Base-by-base conservation (phyloP, 345 rosid species). In the Excoecaria cochinchinensis region DNA sequence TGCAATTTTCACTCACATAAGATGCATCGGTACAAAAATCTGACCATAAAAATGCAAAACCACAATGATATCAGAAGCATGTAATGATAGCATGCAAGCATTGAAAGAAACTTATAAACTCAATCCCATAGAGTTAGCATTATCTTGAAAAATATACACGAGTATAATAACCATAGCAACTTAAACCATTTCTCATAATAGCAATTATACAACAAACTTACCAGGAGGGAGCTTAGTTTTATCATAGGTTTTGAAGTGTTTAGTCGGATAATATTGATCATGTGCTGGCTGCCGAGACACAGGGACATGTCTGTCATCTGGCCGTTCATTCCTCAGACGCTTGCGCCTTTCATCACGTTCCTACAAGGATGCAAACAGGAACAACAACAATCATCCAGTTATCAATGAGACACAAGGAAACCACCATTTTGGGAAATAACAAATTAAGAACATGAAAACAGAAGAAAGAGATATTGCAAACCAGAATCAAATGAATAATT, bases 281-380 rank as follows among this genome's bases (percentile, higher is more conserved):
- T 85, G 82, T 61, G 75, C 80, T 57, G 75, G 76, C 47, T 82
- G 91, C 80, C 85, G 93, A 84, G 90, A 83, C 55, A 77, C 80
- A 71, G 78, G 86, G 14, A 77, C 39, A 65, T 89, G 80, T 76
- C 85, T 85, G 60, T 91, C 97, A 77, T 88, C 90, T 13, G 84
- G 74, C 15, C 85, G 81, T 5, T 90, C 95, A 80, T 57, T 84
- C 83, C 83, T 93, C 91, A 93, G 72, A 66, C 92, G 86, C 80
- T 86, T 89, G 68, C 84, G 89, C 81, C 99, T 89, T 86, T 96
- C 99, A 77, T 96, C 99, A 42, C 97, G 98, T 78, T 96, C 99
- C 99, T 96, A 79, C 46, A 38, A 31, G 73, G 36, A 74, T 76
- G 71, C 60, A 74, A 17, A 78, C 21, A 74, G 69, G 58, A 67